Percentiles rank a stretch among this genome's conserved stretches.
Evolutionary conservation across 2,329 filamentous ascomycete genomes (phyloP).

Genomic region (Neofusicoccum umdonicola): DNA sequence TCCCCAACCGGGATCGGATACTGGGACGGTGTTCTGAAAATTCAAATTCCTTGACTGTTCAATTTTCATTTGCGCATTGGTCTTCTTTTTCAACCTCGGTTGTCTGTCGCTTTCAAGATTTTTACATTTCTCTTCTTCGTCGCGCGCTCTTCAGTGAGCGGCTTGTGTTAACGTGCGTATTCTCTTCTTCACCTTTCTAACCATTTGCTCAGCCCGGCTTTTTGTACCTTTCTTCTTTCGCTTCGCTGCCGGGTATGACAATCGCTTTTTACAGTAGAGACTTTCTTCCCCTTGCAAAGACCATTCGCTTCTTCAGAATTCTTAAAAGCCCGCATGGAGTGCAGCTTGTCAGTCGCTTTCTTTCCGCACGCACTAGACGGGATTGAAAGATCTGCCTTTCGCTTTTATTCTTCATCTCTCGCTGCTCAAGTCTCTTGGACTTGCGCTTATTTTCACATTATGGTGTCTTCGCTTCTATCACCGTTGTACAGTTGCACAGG

Average conservation of each 20-base stretch:
- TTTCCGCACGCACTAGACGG: background rate
- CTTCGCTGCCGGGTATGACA: background rate
- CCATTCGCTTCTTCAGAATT: background rate
- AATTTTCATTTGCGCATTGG: background rate
- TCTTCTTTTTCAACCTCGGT: background rate
- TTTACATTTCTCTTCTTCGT: no score
- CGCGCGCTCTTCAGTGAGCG: no score
- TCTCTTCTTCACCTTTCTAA: background rate
- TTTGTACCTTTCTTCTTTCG: background rate
- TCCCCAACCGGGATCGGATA: background rate
- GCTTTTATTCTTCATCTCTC: background rate
- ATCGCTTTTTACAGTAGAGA: background rate
- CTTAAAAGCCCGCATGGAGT: background rate
- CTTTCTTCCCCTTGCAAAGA: background rate
- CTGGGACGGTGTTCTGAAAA: slow-evolving; percentile 10
- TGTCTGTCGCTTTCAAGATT: background rate
- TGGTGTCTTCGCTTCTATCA: background rate
- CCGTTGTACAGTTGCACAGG: background rate
- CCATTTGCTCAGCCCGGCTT: background rate
- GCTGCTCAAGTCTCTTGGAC: background rate
- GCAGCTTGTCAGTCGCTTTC: background rate
- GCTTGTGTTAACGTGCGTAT: background rate
- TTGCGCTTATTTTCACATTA: background rate
- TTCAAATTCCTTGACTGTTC: background rate
- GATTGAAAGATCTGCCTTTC: background rate